Conservation (phyloP, 306 rosid genomes). For the Lagenaria siceraria region DNA sequence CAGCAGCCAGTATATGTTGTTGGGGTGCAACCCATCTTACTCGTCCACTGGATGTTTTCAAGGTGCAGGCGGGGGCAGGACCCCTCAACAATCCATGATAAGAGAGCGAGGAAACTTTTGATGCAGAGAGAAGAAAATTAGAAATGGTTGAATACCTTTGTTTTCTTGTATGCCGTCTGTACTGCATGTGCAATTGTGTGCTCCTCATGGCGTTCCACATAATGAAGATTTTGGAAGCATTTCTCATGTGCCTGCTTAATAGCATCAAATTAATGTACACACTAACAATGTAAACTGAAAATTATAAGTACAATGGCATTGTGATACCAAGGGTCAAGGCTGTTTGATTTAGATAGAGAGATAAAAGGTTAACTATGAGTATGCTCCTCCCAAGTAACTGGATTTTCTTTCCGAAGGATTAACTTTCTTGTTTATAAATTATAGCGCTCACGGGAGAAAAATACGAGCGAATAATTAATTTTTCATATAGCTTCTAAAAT, state of each 20-base stretch:
- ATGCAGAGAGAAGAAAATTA: not conserved
- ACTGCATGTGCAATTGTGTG: slow-evolving; percentile 97
- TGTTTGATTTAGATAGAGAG: not conserved
- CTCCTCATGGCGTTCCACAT: slow-evolving; percentile 72
- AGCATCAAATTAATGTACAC: not conserved
- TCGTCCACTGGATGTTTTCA: not conserved
- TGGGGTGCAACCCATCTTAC: not conserved
- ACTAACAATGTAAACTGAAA: not conserved
- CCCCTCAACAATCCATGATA: not conserved
- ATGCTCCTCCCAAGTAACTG: not conserved
- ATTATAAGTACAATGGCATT: not conserved
- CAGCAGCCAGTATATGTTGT: not conserved
- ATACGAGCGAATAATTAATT: not conserved
- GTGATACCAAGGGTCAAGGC: not conserved
- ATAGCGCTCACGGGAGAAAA: not conserved
- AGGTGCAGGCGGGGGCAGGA: not conserved
- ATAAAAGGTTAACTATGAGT: too few species aligned
- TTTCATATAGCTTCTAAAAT: not conserved
- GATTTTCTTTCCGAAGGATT: not conserved
- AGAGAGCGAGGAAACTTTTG: not conserved
- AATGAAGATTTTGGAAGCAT: slow-evolving; percentile 87
- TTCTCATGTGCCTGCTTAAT: slow-evolving; percentile 75
- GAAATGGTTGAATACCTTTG: slow-evolving; percentile 40
- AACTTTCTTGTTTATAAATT: too few species aligned
- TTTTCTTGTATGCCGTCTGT: slow-evolving; percentile 60